These are phyloP conservation scores for Rugosomyces carneus DNA, from an alignment of 1,284 basidiomycete genomes.

Conservation along the genomic window DNA sequence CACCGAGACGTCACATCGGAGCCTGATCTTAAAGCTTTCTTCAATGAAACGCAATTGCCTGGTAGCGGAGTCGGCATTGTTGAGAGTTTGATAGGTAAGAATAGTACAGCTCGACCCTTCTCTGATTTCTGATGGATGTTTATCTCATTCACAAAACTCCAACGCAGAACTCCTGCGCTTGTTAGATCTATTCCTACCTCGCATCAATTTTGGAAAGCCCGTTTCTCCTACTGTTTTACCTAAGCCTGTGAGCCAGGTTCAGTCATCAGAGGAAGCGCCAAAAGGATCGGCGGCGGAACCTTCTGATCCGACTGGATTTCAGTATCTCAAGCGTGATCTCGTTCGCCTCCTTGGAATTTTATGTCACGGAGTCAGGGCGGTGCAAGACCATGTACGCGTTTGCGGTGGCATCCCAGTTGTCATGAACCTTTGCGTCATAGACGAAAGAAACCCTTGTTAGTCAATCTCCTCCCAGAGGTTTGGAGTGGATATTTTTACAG, in stretches of 20 bases:
- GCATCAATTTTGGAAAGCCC: conserved; percentile 67
- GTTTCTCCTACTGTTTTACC: conserved; percentile 24
- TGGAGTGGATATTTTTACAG: conserved; percentile 6
- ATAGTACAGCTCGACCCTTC: conserved; percentile 4
- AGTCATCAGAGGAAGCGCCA: conserved; percentile 17
- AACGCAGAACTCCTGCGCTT: conserved; percentile 58
- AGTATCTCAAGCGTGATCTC: conserved; percentile 77
- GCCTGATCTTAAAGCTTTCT: conserved; percentile 32
- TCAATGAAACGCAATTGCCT: conserved; percentile 36
- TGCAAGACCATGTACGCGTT: conserved; percentile 68
- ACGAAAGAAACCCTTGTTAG: conserved; percentile 86
- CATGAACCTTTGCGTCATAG: conserved; percentile 82
- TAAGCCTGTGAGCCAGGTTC: conserved; percentile 10
- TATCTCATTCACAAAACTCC: conserved; percentile 11
- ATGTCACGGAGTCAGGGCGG: conserved; percentile 50
- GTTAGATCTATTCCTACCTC: conserved; percentile 71
- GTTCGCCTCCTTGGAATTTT: conserved; percentile 77
- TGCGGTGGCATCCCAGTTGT: conserved; percentile 74
- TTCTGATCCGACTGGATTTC: conserved; percentile 54
- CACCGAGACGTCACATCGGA: conserved; percentile 12
- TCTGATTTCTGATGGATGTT: background rate
- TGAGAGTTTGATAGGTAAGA: conserved; percentile 54
- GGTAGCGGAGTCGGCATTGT: conserved; percentile 39
- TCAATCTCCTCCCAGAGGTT: conserved; percentile 5
- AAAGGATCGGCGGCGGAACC: conserved; percentile 17